phyloP scores from a whole-genome alignment of 805 yeast genomes.

The Cyberlindnera maritima region DNA sequence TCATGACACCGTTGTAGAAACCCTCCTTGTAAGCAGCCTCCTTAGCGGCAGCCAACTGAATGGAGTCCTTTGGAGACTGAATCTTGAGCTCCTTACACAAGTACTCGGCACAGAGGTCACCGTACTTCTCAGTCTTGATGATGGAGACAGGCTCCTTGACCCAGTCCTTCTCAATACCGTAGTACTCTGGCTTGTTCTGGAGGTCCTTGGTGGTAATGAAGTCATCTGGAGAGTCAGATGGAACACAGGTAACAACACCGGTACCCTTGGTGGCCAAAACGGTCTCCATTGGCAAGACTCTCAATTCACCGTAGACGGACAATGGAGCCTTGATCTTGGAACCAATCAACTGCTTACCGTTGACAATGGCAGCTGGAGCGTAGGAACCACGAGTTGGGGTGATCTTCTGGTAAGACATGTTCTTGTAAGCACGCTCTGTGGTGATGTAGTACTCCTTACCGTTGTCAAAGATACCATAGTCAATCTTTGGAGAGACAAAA shows the following conservation, averaged over 20 bases:
- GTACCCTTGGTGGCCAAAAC: conserved; percentile 95
- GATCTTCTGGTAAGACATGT: conserved; percentile 92
- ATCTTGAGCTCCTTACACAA: conserved; percentile 86
- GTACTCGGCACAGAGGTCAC: conserved; percentile 82
- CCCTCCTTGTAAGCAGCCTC: conserved; percentile 96
- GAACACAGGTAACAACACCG: conserved; percentile 98
- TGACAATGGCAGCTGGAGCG: conserved; percentile 53
- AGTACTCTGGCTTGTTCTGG: conserved; percentile 85
- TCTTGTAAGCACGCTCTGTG: conserved; percentile 94
- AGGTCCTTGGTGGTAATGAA: conserved; percentile 82
- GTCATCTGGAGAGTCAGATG: conserved; percentile 99
- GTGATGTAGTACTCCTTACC: conserved; percentile 76
- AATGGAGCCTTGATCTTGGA: conserved; percentile 85
- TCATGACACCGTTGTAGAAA: conserved; percentile 83
- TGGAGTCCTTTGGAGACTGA: conserved; percentile 89
- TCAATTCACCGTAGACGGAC: conserved; percentile 62
- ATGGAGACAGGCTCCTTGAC: conserved; percentile 73
- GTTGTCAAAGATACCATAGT: conserved; percentile 87
- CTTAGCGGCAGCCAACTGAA: conserved; percentile 86
- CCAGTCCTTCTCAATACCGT: conserved; percentile 85
- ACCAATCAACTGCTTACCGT: conserved; percentile 79
- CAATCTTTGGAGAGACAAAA: conserved; percentile 93
- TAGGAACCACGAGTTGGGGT: conserved; percentile 86
- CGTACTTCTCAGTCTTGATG: conserved; percentile 79
- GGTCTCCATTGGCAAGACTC: conserved; percentile 96